A percentile compares a stretch with the other conserved stretches of the same genome.
phyloP scores from a whole-genome alignment of 1,139 yeast genomes.

The Magnusiomyces clavatus region DNA sequence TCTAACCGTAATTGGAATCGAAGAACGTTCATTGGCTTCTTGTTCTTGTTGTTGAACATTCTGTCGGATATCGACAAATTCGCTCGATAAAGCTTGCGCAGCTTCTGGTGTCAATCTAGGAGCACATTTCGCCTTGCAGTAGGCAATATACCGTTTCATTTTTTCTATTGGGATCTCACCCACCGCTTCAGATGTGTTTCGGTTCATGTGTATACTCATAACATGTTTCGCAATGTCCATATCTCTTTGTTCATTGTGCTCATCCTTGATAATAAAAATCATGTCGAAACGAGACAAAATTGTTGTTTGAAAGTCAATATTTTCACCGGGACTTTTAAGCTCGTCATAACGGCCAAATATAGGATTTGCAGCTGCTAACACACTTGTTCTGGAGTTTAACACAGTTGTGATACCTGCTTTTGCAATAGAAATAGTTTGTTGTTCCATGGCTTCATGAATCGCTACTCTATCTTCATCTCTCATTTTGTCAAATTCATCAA shows the following conservation, averaged over 20 bases:
- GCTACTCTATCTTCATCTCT: constrained; percentile 98
- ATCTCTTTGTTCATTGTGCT: constrained; percentile 81
- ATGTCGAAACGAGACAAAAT: constrained; percentile 95
- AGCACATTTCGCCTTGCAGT: constrained; percentile 84
- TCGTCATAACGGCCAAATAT: constrained; percentile 95
- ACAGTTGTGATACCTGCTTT: constrained; percentile 98
- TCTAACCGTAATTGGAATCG: constrained; percentile 95
- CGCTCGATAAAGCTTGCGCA: constrained; percentile 84
- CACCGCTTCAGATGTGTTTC: constrained; percentile 49
- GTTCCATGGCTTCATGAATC: constrained; percentile 99
- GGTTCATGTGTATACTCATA: constrained; percentile 88
- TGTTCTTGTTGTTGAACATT: constrained; percentile 75
- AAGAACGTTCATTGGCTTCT: constrained; percentile 79
- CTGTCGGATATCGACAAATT: constrained; percentile 85
- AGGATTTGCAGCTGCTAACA: constrained; percentile 97
- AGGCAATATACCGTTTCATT: constrained; percentile 88
- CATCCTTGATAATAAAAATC: constrained; percentile 96
- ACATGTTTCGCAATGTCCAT: constrained; percentile 90
- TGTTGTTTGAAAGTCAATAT: constrained; percentile 95
- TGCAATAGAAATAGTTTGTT: constrained; percentile 97
- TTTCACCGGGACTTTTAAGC: constrained; percentile 93
- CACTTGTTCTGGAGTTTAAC: constrained; percentile 90
- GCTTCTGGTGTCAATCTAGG: constrained; percentile 89
- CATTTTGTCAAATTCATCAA: constrained; percentile 98
- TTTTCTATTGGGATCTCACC: constrained; percentile 86